These are phyloP conservation scores for Penicillium subrubescens DNA, from an alignment of 495 filamentous ascomycete genomes.

Conservation along the genomic window DNA sequence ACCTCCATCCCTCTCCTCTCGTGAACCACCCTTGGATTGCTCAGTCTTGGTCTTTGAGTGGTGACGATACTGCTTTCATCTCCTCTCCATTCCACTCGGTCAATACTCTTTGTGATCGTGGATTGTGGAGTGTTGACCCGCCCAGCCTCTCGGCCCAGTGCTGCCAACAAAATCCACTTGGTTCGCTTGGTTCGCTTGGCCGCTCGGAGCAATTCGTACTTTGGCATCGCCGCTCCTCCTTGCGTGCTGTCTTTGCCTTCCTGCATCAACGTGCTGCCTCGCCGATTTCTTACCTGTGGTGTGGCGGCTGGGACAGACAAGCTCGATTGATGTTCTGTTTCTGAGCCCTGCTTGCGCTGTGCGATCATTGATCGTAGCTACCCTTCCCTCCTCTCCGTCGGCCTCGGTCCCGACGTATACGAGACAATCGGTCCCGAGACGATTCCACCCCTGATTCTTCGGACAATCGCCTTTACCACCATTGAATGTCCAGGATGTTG, in stretches of 20 bases:
- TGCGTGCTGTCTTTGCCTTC: slow-evolving; percentile 6
- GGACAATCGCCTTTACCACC: not conserved
- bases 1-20: not conserved
- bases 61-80: slow-evolving; percentile 9
- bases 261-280: slow-evolving; percentile 8
- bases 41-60: slow-evolving; percentile 13
- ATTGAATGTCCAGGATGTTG: slow-evolving; percentile 12
- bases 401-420: not conserved
- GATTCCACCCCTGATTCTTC: not conserved
- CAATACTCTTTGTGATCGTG: not conserved
- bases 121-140: slow-evolving; percentile 5
- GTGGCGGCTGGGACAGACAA: slow-evolving; percentile 7
- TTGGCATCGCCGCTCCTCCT: slow-evolving; percentile 3
- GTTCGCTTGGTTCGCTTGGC: not conserved
- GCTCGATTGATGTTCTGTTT: slow-evolving; percentile 7
- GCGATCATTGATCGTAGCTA: slow-evolving; percentile 17
- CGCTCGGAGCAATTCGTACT: slow-evolving; percentile 7
- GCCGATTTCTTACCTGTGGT: not conserved
- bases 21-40: slow-evolving; percentile 10
- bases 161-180: not conserved
- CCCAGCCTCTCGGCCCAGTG: not conserved
- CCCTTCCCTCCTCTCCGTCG: not conserved
- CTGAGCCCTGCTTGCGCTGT: not conserved
- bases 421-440: not conserved
- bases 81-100: not conserved